phyloP scores from a whole-genome alignment of 2,329 filamentous ascomycete genomes.

The Penicillium verrucosum region DNA sequence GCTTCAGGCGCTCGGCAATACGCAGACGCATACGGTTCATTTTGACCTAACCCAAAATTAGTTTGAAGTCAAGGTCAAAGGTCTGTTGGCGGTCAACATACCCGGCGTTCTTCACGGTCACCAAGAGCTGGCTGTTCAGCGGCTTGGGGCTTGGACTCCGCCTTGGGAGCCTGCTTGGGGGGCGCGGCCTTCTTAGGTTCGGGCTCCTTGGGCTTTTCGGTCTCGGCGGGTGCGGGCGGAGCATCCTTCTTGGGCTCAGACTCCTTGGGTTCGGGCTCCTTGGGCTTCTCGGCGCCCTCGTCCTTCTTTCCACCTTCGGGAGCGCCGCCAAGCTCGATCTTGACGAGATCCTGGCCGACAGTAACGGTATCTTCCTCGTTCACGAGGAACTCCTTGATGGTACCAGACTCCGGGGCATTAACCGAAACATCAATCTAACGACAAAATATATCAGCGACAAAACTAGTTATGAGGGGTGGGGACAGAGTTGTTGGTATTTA shows the following conservation, averaged over 20 bases:
- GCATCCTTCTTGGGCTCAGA: constrained; percentile 51
- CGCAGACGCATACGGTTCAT: constrained; percentile 99
- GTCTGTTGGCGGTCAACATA: constrained; percentile 48
- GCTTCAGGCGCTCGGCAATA: constrained; percentile 96
- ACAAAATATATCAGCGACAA: constrained; percentile 9
- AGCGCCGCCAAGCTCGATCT: constrained; percentile 73
- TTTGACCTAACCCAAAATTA: constrained; percentile 67
- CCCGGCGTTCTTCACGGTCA: constrained; percentile 80
- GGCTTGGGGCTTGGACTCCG: constrained; percentile 20
- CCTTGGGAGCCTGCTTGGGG: constrained; percentile 23
- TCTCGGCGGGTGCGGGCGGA: constrained; percentile 38
- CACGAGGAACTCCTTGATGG: constrained; percentile 85
- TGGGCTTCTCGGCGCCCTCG: constrained; percentile 56
- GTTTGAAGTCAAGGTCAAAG: not conserved
- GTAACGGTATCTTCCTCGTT: constrained; percentile 93
- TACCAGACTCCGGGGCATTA: constrained; percentile 86
- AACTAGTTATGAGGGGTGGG: not conserved
- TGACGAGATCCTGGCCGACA: constrained; percentile 87
- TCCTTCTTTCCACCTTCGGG: constrained; percentile 53
- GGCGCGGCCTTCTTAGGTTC: constrained; percentile 37
- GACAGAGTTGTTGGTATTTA: constrained; percentile 39
- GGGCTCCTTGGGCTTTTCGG: constrained; percentile 28
- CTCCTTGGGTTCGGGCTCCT: constrained; percentile 54
- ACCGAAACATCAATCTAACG: constrained; percentile 89
- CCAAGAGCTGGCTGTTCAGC: constrained; percentile 50